Evolutionary conservation across 495 filamentous ascomycete genomes (phyloP).

Genomic region (Emericellopsis terricola): DNA sequence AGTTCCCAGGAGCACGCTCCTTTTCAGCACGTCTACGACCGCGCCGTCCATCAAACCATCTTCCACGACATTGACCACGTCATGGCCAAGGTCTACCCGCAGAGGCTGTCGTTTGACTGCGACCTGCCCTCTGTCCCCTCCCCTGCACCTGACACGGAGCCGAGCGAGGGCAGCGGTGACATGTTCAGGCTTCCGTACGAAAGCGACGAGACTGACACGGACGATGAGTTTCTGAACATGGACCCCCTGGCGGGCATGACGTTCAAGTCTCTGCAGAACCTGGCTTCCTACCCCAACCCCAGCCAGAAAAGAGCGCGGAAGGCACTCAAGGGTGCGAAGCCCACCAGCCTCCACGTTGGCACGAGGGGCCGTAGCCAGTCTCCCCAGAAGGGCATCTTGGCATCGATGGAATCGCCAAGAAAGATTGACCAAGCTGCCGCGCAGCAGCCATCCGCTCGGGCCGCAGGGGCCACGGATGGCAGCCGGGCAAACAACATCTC

Average conservation of each 20-base stretch:
- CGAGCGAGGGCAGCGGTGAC: too few relatives aligned
- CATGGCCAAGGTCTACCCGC: conserved; percentile 1
- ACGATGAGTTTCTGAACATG: conserved; percentile 8
- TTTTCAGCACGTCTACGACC: conserved; percentile 29
- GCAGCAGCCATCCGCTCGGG: too few relatives aligned
- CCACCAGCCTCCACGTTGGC: background rate
- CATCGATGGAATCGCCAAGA: background rate
- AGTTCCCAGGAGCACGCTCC: conserved; percentile 19
- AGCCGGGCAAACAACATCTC: too few relatives aligned
- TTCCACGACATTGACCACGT: conserved; percentile 5
- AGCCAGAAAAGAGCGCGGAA: conserved; percentile 25
- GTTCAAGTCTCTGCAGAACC: conserved; percentile 20
- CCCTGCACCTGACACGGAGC: too few relatives aligned
- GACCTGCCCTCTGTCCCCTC: too few relatives aligned
- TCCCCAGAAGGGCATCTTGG: conserved; percentile 2
- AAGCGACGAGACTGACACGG: conserved; percentile 3
- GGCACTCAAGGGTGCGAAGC: conserved; percentile 9
- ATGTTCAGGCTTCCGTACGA: too few relatives aligned
- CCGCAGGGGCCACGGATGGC: too few relatives aligned
- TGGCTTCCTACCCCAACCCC: conserved; percentile 28
- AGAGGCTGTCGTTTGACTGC: too few relatives aligned
- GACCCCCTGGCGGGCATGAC: conserved; percentile 14
- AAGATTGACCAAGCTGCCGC: too few relatives aligned
- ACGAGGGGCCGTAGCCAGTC: background rate
- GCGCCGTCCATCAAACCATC: conserved; percentile 17